Evolutionary conservation across 2,329 filamentous ascomycete genomes (phyloP).

Genomic region (Fusarium euwallaceae): DNA sequence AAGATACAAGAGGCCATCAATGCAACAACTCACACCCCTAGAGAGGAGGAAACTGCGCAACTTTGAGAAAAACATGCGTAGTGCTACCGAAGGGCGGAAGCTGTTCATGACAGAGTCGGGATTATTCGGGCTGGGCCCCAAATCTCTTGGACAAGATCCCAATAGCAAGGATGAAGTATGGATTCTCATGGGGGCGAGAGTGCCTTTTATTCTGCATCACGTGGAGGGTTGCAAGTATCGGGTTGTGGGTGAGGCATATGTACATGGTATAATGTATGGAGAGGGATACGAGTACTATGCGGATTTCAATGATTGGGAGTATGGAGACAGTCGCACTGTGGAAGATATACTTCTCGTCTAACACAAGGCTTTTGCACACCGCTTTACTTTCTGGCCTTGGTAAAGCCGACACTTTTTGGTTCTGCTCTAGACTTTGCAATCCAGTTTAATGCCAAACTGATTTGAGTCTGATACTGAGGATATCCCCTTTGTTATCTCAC

Average conservation of each 20-base stretch:
- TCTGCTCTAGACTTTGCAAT: no score
- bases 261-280: constrained; percentile 13
- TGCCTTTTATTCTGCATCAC: background rate
- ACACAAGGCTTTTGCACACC: background rate
- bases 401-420: no score
- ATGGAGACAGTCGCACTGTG: background rate
- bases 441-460: no score
- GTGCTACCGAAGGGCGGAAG: background rate
- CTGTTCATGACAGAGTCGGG: background rate
- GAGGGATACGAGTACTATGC: background rate
- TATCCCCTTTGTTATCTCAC: no score
- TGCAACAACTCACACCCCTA: background rate
- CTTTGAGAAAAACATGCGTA: background rate
- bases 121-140: background rate
- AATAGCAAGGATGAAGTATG: background rate
- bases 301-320: background rate
- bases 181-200: background rate
- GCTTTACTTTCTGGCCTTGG: no score
- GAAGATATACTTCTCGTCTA: background rate
- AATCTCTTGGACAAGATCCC: background rate
- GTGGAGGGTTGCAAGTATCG: background rate
- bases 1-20: background rate
- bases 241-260: constrained; percentile 11
- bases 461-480: no score
- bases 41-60: constrained; percentile 1